Base-by-base conservation (phyloP, 225 moss, liverwort and hornwort species). In the Sphagnum contortum region DNA sequence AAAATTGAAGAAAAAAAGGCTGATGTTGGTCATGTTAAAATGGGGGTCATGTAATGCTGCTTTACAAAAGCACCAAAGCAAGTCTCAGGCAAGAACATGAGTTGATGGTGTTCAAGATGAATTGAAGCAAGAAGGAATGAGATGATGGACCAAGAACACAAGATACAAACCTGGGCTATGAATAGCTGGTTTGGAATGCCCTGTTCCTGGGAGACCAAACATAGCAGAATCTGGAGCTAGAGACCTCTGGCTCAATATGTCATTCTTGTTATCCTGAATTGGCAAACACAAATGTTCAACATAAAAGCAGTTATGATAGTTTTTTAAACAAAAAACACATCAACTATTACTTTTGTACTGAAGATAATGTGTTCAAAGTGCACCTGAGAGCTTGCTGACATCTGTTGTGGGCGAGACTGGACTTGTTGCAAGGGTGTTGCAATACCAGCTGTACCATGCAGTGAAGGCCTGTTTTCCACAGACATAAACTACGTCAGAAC, bases 311-410 rank as follows among this genome's bases (percentile, higher is more conserved):
- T 9, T 11, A 45, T 3, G 2, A 45, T 12, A n/a, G 7, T 7
- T 29, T 29, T 29, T 29, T 29, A 29, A 29, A 29, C 29, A 29
- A 29, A 29, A 29, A 29, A 29, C 29, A 29, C 29, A 29, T 0
- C 29, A 29, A n/a, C n/a, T n/a, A n/a, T 1, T 29, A 29, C 29
- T 29, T 29, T 29, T 29, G 29, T 29, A 29, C 29, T 29, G 29
- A 29, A 29, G 29, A 29, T 29, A 29, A 29, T 29, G 29, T 29
- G 1, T 29, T 29, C 29, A 29, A 13, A 64, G 29, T 55, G 75
- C 66, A 95, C 95, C 95, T 96, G 95, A 58, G 90, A 92, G 70
- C 82, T 76, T 77, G 92, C 95, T 64, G 91, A 88, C 69, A 96
- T 81, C 78, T 92, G 74, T 69, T 83, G 95, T 60, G 90, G 77